A percentile compares a stretch with the other conserved stretches of the same genome.
phyloP scores from a whole-genome alignment of 441 rosid species.

The Macaranga tanarius region DNA sequence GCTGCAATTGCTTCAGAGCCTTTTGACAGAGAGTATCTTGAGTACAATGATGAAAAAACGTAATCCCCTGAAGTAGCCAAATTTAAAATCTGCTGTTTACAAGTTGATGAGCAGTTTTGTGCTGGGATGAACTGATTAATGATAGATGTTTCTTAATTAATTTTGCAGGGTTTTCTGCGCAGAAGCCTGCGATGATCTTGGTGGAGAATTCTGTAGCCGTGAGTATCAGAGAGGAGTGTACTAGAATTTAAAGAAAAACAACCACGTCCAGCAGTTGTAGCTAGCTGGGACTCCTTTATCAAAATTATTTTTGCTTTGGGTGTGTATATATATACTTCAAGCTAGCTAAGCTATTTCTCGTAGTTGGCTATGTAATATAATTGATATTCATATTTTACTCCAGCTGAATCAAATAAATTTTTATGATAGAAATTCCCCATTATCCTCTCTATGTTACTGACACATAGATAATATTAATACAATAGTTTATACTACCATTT shows the following conservation, averaged over 20 bases:
- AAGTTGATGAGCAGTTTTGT: not conserved
- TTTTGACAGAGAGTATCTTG: slow-evolving; percentile 58
- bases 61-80: slow-evolving; percentile 21
- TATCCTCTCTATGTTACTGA: too few relatives aligned
- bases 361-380: not conserved
- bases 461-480: too few relatives aligned
- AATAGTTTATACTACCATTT: too few relatives aligned
- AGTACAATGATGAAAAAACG: slow-evolving; percentile 64
- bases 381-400: not conserved
- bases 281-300: not conserved
- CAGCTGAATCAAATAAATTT: too few relatives aligned
- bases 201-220: slow-evolving; percentile 73
- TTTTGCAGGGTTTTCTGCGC: slow-evolving; percentile 59
- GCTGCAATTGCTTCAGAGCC: slow-evolving; percentile 36
- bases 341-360: not conserved
- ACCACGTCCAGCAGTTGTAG: not conserved
- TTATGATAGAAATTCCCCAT: too few relatives aligned
- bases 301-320: not conserved
- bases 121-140: not conserved
- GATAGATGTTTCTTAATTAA: too few relatives aligned
- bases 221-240: slow-evolving; percentile 60
- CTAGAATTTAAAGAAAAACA: slow-evolving; percentile 35
- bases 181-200: slow-evolving; percentile 89
- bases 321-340: not conserved
- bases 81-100: too few relatives aligned